Base-by-base conservation (phyloP, 129 eudicot genomes). In the Flaveria bidentis region DNA sequence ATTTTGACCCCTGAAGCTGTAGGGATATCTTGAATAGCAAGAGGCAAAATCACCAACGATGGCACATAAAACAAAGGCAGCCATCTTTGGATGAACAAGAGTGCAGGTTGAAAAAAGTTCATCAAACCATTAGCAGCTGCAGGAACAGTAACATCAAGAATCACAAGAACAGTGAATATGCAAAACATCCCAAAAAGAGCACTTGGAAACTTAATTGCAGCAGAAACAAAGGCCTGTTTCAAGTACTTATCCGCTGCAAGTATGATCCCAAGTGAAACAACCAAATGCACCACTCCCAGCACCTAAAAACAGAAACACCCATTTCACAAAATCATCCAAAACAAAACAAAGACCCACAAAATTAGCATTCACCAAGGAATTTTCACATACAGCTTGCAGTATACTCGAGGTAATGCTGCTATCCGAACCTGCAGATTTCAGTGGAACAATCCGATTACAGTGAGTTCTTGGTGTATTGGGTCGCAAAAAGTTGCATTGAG, bases 131-230 rank as follows among this genome's bases (percentile, higher is more conserved):
- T 81, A 2, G 99, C 99, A n/a, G 97, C 97, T 9, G 84, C 89
- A 5, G 99, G 99, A 72, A 89, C 55, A 17, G 84, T 82, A 22
- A 86, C 79, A 82, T 95, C 99, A 69, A 95, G 99, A 77, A 78
- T 62, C 76, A 86, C 83, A 44, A 95, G 90, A 58, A 95, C 78
- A 10, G 88, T 86, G 76, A 95, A 95, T 76, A 87, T 86, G 65
- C 99, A 95, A 74, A 95, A 95, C 99, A 95, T 95, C 84, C 99
- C 99, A 77, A 95, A 95, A 23, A 95, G 74, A 23, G 99, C 97
- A 87, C 99, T 95, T 45, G 99, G 99, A 72, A 95, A 95, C 81
- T 95, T 89, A 66, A 95, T 95, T 41, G 97, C 89, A 42, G 97
- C 99, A 25, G 92, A 84, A 57, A 86, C 90, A 76, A 95, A 95